Conservation (phyloP, 345 rosid genomes). For the Linum usitatissimum region DNA sequence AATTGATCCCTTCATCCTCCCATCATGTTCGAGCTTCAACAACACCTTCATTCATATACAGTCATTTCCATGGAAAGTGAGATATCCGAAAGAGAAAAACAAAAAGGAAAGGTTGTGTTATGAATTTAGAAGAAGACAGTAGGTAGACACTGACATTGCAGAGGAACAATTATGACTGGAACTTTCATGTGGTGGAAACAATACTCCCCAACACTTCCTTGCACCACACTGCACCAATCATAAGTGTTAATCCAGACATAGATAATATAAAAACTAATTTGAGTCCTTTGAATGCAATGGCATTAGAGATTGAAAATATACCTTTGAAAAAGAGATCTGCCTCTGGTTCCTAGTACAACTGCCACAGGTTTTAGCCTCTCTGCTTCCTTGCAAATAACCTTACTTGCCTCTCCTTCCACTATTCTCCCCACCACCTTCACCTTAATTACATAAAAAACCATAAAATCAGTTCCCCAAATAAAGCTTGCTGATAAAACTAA, state of each 20-base stretch:
- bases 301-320: too few relatives aligned
- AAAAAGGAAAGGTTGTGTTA: too few relatives aligned
- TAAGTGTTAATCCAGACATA: too few relatives aligned
- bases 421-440: neutral
- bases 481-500: neutral
- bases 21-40: too few relatives aligned
- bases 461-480: neutral
- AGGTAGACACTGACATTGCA: neutral
- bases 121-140: too few relatives aligned
- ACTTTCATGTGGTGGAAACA: slow-evolving; percentile 3
- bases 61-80: too few relatives aligned
- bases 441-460: neutral
- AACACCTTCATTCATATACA: too few relatives aligned
- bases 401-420: slow-evolving; percentile 5
- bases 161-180: slow-evolving; percentile 1
- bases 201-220: slow-evolving; percentile 6
- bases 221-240: neutral
- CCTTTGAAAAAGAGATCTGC: neutral
- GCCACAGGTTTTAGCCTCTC: slow-evolving; percentile 1
- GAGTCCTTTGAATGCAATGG: too few relatives aligned
- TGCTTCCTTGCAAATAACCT: slow-evolving; percentile 6
- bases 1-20: too few relatives aligned
- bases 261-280: neutral
- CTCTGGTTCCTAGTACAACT: slow-evolving; percentile 2
- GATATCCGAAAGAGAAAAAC: too few relatives aligned